Evolutionary conservation across 1,284 basidiomycete genomes (phyloP).

Genomic region (Fistulinella staudtii): DNA sequence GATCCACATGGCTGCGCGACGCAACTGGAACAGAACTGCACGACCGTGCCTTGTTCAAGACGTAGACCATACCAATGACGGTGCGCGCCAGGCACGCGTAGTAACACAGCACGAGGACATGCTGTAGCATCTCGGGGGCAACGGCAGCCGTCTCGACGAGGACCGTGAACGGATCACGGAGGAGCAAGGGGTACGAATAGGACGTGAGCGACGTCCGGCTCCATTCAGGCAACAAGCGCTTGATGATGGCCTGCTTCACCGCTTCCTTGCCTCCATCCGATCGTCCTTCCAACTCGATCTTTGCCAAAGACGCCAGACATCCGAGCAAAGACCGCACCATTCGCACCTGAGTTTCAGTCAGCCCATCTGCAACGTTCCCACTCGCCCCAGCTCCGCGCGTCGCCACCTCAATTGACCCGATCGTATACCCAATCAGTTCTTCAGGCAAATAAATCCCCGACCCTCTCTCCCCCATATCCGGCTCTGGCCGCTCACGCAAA

Average conservation of each 20-base stretch:
- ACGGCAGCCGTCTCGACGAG: conserved; percentile 87
- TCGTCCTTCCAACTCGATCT: conserved; percentile 61
- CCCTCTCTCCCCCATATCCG: conserved; percentile 66
- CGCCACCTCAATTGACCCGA: conserved; percentile 78
- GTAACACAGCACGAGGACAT: conserved; percentile 82
- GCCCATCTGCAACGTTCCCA: conserved; percentile 62
- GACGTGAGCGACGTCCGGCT: conserved; percentile 74
- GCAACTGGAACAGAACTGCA: conserved; percentile 41
- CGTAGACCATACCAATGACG: conserved; percentile 77
- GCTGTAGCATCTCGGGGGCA: conserved; percentile 81
- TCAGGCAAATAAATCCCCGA: conserved; percentile 84
- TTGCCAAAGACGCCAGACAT: conserved; percentile 65
- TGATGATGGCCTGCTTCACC: conserved; percentile 81
- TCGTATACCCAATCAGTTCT: conserved; percentile 86
- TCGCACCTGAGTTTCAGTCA: conserved; percentile 74
- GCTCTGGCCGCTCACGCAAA: conserved; percentile 70
- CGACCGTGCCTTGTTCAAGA: conserved; percentile 67
- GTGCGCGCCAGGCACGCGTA: conserved; percentile 85
- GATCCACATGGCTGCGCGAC: conserved; percentile 51
- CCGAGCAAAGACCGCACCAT: conserved; percentile 75
- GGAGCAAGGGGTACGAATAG: conserved; percentile 74
- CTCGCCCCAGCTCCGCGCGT: conserved; percentile 60
- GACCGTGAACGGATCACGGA: conserved; percentile 84
- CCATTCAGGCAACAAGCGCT: conserved; percentile 86
- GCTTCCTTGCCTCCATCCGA: conserved; percentile 69